Evolutionary conservation across 2,329 filamentous ascomycete genomes (phyloP), one percentile per base, ranked within the genome.

Genomic region (Clonostachys rhizophaga): DNA sequence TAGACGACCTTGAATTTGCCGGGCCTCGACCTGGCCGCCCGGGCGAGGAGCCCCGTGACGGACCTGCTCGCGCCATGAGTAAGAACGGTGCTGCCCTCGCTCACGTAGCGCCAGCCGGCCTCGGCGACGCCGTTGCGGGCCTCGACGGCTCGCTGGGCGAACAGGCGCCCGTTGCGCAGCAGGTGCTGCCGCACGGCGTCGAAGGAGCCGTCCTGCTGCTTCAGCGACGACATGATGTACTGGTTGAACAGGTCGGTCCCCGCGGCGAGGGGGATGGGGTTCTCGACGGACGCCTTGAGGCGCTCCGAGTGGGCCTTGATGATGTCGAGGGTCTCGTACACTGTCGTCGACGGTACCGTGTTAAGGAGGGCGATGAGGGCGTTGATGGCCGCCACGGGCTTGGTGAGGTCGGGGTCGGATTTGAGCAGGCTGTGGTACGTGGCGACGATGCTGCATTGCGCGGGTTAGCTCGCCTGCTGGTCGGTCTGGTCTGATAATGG

Each of bases 221-320:
- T 79, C 62, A 86, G 75, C 53, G 78, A 90, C 48, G 84, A 83
- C 59, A 96, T 86, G 56, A 99, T 82, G 69, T 95, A 97, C 63
- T 92, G 87, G 65, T 94, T 88, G 75, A 99, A 97, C 49, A 97
- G 83, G 65, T 96, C 91, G 50, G 91, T 96, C 58, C 94, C 94
- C 47, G 95, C 94, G 43, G 89, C 91, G 14, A 97, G 82, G 5
- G 91, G 92, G 48, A 97, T 89, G 13, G 91, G 89, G 69, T 99
- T 97, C 8, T 86, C 78, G 46, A 95, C 86, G 17, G 84, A 83
- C 49, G 77, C 76, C 66, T 91, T 92, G 53, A 99, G 81, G 58
- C 83, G 81, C 45, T 81, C 76, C 44, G 89, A 92, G 62, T 94
- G 86, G 42, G 78, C 81, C 60, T 86, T 84, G 52, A 97, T 81